Percentiles rank a stretch among this genome's conserved stretches.
Conservation (phyloP, 1,284 basidiomycete genomes). For the Tilletiaria anomala region DNA sequence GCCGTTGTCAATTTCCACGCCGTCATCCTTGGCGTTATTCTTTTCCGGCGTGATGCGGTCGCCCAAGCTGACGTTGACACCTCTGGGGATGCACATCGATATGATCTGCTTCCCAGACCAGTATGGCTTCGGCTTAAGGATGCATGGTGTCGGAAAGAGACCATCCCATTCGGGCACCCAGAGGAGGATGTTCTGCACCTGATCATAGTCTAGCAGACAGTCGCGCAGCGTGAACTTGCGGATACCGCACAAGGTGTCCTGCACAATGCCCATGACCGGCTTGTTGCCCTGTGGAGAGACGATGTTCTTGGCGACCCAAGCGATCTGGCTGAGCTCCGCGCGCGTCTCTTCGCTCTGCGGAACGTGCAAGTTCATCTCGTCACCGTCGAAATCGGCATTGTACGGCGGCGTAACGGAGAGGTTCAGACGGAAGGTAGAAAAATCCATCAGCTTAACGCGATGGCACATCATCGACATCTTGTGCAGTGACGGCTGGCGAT, state of each 20-base stretch:
- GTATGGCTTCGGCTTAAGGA: conserved; percentile 88
- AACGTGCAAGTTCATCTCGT: conserved; percentile 94
- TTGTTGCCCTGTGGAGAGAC: conserved; percentile 99
- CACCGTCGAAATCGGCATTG: conserved; percentile 68
- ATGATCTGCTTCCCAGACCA: conserved; percentile 98
- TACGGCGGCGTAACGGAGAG: conserved; percentile 57
- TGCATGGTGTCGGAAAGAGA: conserved; percentile 73
- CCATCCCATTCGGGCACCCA: conserved; percentile 99
- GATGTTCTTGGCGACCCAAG: conserved; percentile 98
- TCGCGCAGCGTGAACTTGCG: conserved; percentile 95
- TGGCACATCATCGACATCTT: conserved; percentile 99
- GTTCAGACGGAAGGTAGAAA: conserved; percentile 96
- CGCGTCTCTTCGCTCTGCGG: conserved; percentile 99
- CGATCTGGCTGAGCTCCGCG: conserved; percentile 91
- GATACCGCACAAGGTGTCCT: conserved; percentile 94
- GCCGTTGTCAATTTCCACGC: conserved; percentile 92
- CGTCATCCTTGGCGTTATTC: conserved; percentile 53
- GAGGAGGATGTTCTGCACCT: conserved; percentile 81
- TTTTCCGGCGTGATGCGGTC: conserved; percentile 22
- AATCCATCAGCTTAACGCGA: conserved; percentile 91
- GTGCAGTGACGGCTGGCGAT: conserved; percentile 93
- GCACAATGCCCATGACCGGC: conserved; percentile 99
- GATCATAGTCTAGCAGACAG: conserved; percentile 34
- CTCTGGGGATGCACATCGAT: conserved; percentile 80
- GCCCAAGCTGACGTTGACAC: conserved; percentile 65